Percentiles rank a stretch among this genome's conserved stretches.
Evolutionary conservation across 2,329 filamentous ascomycete species (phyloP).

Genomic region (Xylaria hypoxylon): DNA sequence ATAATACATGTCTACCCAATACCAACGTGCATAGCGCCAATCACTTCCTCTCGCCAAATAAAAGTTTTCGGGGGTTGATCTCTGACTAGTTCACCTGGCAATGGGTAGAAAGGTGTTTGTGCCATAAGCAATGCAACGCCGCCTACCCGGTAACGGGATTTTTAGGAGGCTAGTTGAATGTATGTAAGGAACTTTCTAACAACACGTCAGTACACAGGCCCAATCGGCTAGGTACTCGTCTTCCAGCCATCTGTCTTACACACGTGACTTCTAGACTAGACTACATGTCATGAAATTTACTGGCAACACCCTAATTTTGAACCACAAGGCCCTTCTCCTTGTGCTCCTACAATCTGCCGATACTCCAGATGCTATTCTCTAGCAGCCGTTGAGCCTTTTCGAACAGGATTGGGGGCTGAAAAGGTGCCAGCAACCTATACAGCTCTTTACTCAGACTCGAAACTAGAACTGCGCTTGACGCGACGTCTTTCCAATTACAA

Average conservation of each 20-base stretch:
- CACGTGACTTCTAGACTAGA: neutral
- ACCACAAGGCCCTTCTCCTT: neutral
- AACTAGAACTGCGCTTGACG: too few relatives aligned
- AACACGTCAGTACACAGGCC: neutral
- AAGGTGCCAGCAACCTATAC: neutral
- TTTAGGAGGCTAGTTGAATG: neutral
- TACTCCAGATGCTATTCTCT: neutral
- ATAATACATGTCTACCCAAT: neutral
- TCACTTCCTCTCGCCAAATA: neutral
- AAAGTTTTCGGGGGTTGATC: neutral
- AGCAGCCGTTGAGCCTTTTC: neutral
- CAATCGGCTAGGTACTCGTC: neutral
- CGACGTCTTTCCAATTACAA: too few relatives aligned
- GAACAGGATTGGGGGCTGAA: neutral
- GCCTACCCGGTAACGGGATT: neutral
- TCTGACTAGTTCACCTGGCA: conserved; percentile 9
- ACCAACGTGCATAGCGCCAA: neutral
- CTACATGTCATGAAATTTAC: conserved; percentile 12
- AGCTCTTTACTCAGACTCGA: neutral
- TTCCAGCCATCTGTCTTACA: neutral
- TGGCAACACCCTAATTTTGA: neutral
- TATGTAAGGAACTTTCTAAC: neutral
- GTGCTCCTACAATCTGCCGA: neutral
- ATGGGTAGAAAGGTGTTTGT: neutral
- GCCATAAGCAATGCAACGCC: conserved; percentile 15